phyloP scores from a whole-genome alignment of 75 land plant species.

The Pinus tabuliformis region DNA sequence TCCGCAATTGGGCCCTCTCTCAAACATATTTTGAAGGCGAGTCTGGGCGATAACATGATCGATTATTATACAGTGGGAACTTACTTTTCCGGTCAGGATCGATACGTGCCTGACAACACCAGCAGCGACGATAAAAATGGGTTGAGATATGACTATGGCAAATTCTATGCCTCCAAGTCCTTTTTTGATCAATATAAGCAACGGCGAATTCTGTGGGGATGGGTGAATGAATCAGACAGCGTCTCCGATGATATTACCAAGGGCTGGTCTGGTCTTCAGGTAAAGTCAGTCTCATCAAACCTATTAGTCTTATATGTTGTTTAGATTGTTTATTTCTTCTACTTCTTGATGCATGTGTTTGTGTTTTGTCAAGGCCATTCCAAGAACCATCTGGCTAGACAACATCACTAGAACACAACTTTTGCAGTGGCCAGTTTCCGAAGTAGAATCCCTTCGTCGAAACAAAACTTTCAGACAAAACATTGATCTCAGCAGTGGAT shows the following conservation, averaged over 20 bases:
- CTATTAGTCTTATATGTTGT: no score
- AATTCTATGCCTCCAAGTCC: conserved; percentile 49
- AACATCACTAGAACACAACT: background rate
- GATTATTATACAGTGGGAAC: conserved; percentile 40
- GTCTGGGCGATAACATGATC: conserved; percentile 25
- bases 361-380: conserved; percentile 14
- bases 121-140: conserved; percentile 9
- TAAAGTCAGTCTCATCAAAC: background rate
- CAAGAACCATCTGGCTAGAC: conserved; percentile 19
- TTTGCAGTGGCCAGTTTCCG: conserved; percentile 32
- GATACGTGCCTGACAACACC: background rate
- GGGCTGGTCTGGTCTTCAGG: conserved; percentile 46
- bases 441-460: conserved; percentile 20
- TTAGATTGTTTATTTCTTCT: no score
- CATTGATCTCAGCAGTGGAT: background rate
- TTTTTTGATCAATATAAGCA: conserved; percentile 27
- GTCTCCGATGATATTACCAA: conserved; percentile 27
- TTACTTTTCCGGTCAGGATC: background rate
- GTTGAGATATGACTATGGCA: conserved; percentile 42
- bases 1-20: conserved; percentile 27
- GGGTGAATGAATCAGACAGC: conserved; percentile 44
- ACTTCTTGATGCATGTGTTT: background rate
- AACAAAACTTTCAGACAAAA: background rate
- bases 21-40: conserved; percentile 67
- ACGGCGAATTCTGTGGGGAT: conserved; percentile 44